phyloP scores from a whole-genome alignment of 1,284 basidiomycete genomes.

The Athelia psychrophila region DNA sequence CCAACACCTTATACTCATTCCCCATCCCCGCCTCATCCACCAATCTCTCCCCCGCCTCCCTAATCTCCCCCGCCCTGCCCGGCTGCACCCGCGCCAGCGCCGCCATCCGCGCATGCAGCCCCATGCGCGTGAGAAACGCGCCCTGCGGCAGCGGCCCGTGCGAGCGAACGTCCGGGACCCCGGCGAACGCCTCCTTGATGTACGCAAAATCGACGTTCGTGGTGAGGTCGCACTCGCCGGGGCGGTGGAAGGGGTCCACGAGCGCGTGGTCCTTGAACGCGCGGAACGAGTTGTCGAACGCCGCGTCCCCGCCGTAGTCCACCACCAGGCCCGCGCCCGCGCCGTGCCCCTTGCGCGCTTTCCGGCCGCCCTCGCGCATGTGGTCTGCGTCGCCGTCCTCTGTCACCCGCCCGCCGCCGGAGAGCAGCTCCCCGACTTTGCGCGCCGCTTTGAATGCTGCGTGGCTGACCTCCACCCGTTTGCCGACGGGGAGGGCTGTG shows the following conservation, averaged over 20 bases:
- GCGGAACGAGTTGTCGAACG: conserved; percentile 77
- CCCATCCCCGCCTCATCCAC: conserved; percentile 38
- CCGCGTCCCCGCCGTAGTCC: conserved; percentile 85
- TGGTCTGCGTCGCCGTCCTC: not conserved
- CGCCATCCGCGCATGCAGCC: conserved; percentile 43
- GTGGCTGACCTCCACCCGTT: conserved; percentile 78
- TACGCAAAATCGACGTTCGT: conserved; percentile 96
- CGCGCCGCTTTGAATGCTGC: conserved; percentile 67
- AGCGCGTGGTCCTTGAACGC: conserved; percentile 89
- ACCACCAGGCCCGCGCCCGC: conserved; percentile 80
- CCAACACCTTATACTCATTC: conserved; percentile 35
- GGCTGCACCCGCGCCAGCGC: conserved; percentile 27
- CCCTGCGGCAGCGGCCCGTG: conserved; percentile 48
- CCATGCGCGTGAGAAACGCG: conserved; percentile 47
- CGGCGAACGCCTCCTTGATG: conserved; percentile 73
- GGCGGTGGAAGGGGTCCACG: conserved; percentile 81
- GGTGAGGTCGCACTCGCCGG: conserved; percentile 90
- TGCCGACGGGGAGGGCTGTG: conserved; percentile 58
- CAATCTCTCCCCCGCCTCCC: conserved; percentile 27
- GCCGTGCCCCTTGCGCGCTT: conserved; percentile 8
- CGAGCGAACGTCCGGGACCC: conserved; percentile 22
- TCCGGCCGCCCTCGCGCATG: not conserved
- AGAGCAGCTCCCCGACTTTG: conserved; percentile 62
- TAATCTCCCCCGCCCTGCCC: conserved; percentile 11
- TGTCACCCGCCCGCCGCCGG: conserved; percentile 10